Conservation (phyloP, 2,329 filamentous ascomycete species). For the Alternaria arbusti region DNA sequence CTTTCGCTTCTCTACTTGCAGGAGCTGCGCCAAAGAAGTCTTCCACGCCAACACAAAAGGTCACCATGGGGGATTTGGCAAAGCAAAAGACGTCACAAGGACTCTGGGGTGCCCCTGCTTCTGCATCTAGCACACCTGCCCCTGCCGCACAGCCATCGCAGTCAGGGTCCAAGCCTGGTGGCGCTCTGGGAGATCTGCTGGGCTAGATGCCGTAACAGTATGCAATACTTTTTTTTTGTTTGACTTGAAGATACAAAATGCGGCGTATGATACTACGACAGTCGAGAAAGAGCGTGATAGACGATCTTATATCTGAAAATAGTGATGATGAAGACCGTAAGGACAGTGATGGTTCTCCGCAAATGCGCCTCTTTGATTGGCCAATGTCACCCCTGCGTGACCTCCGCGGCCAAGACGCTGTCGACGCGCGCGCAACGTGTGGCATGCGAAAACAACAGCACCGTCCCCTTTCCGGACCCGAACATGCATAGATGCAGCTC, state of each 20-base stretch:
- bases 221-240: background rate
- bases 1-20: slow-evolving; percentile 87
- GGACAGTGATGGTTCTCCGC: slow-evolving; percentile 2
- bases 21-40: slow-evolving; percentile 78
- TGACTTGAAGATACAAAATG: slow-evolving; percentile 7
- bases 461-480: slow-evolving; percentile 6
- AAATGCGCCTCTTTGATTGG: slow-evolving; percentile 9
- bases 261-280: background rate
- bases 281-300: background rate
- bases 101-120: slow-evolving; percentile 81
- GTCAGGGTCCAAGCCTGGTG: slow-evolving; percentile 43
- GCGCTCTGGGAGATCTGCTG: slow-evolving; percentile 46
- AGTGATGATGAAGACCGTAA: background rate
- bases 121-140: slow-evolving; percentile 40
- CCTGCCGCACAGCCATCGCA: slow-evolving; percentile 34
- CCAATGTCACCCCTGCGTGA: background rate
- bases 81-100: slow-evolving; percentile 96
- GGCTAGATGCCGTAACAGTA: slow-evolving; percentile 26
- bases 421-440: slow-evolving; percentile 7
- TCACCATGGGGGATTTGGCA: slow-evolving; percentile 91
- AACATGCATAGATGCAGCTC: slow-evolving; percentile 58
- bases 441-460: slow-evolving; percentile 11
- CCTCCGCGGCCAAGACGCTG: slow-evolving; percentile 7
- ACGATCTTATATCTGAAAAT: background rate
- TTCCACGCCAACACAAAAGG: slow-evolving; percentile 64